A percentile compares a stretch with the other conserved stretches of the same genome.
phyloP scores from a whole-genome alignment of 352 stramenopile genomes.

The Phytophthora pisi region DNA sequence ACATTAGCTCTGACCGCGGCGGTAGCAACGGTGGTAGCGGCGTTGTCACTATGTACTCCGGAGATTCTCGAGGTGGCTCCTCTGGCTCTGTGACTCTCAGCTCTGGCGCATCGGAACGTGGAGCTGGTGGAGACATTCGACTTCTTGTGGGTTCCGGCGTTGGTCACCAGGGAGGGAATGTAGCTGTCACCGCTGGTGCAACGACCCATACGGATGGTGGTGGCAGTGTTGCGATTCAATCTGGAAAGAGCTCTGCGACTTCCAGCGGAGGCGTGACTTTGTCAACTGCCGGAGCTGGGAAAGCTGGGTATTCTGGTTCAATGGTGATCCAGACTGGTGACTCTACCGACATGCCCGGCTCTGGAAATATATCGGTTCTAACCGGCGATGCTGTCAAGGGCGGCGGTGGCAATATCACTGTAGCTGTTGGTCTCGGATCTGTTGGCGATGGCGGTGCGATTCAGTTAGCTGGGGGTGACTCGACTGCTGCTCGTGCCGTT shows the following conservation, averaged over 20 bases:
- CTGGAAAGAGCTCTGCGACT: slow-evolving; percentile 57
- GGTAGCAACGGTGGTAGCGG: slow-evolving; percentile 62
- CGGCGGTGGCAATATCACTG: slow-evolving; percentile 63
- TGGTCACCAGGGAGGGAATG: slow-evolving; percentile 48
- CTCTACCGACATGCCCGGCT: slow-evolving; percentile 51
- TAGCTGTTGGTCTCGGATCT: slow-evolving; percentile 51
- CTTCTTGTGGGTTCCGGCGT: slow-evolving; percentile 59
- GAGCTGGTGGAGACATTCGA: slow-evolving; percentile 58
- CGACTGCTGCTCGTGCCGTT: slow-evolving; percentile 39
- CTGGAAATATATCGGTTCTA: slow-evolving; percentile 68
- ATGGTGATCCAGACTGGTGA: slow-evolving; percentile 71
- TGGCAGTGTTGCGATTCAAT: slow-evolving; percentile 56
- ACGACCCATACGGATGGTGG: slow-evolving; percentile 52
- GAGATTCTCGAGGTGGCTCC: slow-evolving; percentile 42
- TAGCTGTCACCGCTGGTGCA: slow-evolving; percentile 49
- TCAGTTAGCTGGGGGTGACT: slow-evolving; percentile 49
- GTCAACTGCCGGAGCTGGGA: slow-evolving; percentile 61
- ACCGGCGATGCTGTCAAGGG: slow-evolving; percentile 60
- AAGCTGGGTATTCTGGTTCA: slow-evolving; percentile 70
- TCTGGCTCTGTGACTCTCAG: slow-evolving; percentile 75
- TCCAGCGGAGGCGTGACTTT: slow-evolving; percentile 58
- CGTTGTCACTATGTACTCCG: slow-evolving; percentile 53
- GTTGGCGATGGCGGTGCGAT: slow-evolving; percentile 62
- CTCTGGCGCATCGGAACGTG: slow-evolving; percentile 60
- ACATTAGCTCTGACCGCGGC: slow-evolving; percentile 62